These are phyloP conservation scores for Lipomyces japonicus DNA, from an alignment of 805 yeast genomes.

Conservation along the genomic window DNA sequence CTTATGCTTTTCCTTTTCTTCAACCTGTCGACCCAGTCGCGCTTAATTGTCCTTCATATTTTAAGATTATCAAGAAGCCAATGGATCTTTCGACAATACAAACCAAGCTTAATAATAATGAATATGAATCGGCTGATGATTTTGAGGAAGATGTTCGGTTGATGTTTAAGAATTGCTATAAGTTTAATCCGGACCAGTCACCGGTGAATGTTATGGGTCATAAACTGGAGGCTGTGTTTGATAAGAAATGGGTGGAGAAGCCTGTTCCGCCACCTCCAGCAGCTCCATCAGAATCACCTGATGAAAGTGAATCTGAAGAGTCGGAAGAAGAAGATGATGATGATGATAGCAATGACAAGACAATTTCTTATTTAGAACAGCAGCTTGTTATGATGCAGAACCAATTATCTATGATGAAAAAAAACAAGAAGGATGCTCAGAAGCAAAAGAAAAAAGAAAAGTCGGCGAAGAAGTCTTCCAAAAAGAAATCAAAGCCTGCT, in stretches of 20 bases:
- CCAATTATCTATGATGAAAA: constrained; percentile 78
- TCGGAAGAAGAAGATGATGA: constrained; percentile 60
- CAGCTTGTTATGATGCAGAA: constrained; percentile 81
- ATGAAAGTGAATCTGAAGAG: constrained; percentile 38
- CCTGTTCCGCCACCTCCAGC: constrained; percentile 54
- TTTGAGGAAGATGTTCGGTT: constrained; percentile 79
- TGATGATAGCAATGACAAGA: constrained; percentile 72
- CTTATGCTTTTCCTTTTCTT: constrained; percentile 83
- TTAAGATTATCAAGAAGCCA: constrained; percentile 81
- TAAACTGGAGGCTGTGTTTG: constrained; percentile 77
- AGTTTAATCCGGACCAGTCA: constrained; percentile 94
- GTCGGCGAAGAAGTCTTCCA: constrained; percentile 37
- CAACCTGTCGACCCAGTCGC: constrained; percentile 96
- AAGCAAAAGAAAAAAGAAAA: constrained; percentile 50
- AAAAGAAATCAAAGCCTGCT: constrained; percentile 12
- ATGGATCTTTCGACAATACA: constrained; percentile 91
- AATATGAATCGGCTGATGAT: constrained; percentile 83
- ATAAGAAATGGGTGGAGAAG: constrained; percentile 81
- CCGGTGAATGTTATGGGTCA: constrained; percentile 96
- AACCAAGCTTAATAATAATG: constrained; percentile 75
- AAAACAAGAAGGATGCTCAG: constrained; percentile 64
- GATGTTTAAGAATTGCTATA: constrained; percentile 83
- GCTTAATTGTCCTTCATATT: constrained; percentile 84
- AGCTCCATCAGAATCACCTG: constrained; percentile 44
- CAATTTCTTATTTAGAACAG: constrained; percentile 81